Evolutionary conservation across 2,329 filamentous ascomycete species (phyloP).

Genomic region (Cercospora citrullina): DNA sequence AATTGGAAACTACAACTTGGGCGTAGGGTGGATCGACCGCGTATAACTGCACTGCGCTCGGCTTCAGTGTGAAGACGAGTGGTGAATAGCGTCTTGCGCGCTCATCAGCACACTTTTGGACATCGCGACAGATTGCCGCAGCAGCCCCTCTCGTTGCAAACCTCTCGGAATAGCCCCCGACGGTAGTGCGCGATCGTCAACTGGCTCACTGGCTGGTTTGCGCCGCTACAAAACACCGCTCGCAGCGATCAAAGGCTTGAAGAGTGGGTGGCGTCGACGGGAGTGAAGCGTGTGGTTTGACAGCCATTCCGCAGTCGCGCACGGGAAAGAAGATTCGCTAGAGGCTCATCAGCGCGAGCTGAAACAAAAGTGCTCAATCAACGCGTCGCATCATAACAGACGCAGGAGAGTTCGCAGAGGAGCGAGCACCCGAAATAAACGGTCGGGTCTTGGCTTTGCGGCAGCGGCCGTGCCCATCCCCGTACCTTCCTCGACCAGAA

Average conservation of each 20-base stretch:
- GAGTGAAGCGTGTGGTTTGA: background rate
- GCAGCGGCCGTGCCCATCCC: background rate
- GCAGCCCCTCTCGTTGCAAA: background rate
- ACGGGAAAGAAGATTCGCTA: background rate
- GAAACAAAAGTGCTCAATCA: constrained; percentile 4
- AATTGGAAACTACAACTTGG: background rate
- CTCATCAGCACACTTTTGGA: background rate
- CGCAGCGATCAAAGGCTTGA: background rate
- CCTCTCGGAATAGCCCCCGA: background rate
- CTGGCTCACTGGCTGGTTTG: background rate
- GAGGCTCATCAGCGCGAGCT: constrained; percentile 5
- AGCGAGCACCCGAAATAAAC: constrained; percentile 3
- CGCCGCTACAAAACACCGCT: background rate
- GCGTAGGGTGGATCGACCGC: background rate
- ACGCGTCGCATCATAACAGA: background rate
- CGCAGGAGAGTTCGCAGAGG: constrained; percentile 3
- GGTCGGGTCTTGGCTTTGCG: constrained; percentile 5
- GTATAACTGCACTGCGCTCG: background rate
- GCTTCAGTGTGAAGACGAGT: background rate
- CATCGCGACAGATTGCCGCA: background rate
- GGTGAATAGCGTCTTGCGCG: background rate
- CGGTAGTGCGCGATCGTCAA: background rate
- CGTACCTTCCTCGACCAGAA: constrained; percentile 10
- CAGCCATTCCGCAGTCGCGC: background rate
- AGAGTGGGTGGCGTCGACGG: background rate